Evolutionary conservation across 306 rosid genomes (phyloP), one percentile per base, ranked within the genome.

Genomic region (Luffa aegyptiaca): DNA sequence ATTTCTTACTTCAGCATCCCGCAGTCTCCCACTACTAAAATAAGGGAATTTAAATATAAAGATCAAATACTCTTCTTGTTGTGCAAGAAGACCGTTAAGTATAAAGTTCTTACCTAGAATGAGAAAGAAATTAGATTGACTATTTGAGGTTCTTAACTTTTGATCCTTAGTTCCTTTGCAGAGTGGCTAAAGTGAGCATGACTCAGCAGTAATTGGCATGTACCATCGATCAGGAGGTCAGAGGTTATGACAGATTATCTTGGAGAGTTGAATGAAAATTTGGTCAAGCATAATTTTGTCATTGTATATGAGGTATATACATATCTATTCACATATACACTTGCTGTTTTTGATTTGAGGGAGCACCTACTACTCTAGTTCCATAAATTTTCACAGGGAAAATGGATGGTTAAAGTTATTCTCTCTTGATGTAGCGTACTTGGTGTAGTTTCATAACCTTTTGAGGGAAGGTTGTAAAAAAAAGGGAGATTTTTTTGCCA

Each of bases 211-310:
- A 26, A 26, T 26, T 26, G 31, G 31, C 31, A 26, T 26, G 31
- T 26, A 26, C 31, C 31, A 26, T 26, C 31, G 31, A 26, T 26
- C 31, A 26, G 31, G 31, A 26, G 31, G 31, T 26, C 31, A 26
- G 93, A 95, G 87, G 97, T 93, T 51, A 89, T 95, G 82, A 84
- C 90, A 51, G 93, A 90, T 80, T 95, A 93, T 88, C 97, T 93
- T 73, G 97, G 97, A 41, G 91, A 90, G 52, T 86, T 95, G 90
- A 93, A 95, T 78, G 99, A 93, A 86, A 97, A 95, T 78, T 57
- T 89, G 69, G 87, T 93, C 33, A 95, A 95, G 84, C 97, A 95
- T 80, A 95, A 95, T 79, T 95, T 95, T 78, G 80, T 95, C 44
- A 95, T 95, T 69, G 98, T 89, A 17, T 95, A 91, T 55, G 97